Percentiles rank a stretch among this genome's conserved stretches.
Conservation (phyloP, 2,329 filamentous ascomycete genomes). For the Eurotiales sp. region DNA sequence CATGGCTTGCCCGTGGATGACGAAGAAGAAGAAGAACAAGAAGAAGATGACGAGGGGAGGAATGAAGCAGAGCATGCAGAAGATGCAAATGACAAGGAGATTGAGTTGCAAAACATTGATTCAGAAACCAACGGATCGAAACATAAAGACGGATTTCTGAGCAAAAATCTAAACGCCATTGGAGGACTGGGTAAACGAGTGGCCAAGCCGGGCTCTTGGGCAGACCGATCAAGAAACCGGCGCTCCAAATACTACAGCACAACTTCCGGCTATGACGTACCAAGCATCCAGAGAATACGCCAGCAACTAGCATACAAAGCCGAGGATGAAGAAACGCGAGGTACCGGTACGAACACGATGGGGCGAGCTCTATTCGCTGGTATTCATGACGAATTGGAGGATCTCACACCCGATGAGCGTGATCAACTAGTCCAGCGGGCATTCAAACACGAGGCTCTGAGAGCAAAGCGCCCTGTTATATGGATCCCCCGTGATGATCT, state of each 20-base stretch:
- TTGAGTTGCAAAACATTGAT: slow-evolving; percentile 43
- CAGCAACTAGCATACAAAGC: slow-evolving; percentile 46
- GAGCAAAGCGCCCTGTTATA: slow-evolving; percentile 78
- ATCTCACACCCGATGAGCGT: slow-evolving; percentile 83
- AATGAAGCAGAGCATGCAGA: slow-evolving; percentile 28
- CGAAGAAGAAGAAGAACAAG: slow-evolving; percentile 45
- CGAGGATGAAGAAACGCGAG: slow-evolving; percentile 70
- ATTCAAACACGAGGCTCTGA: slow-evolving; percentile 84
- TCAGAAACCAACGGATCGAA: slow-evolving; percentile 17
- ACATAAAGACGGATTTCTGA: background rate
- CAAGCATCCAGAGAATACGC: slow-evolving; percentile 31
- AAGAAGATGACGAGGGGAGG: slow-evolving; percentile 44
- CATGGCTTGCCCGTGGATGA: slow-evolving; percentile 59
- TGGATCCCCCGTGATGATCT: slow-evolving; percentile 93
- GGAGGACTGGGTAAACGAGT: slow-evolving; percentile 20
- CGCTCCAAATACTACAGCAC: slow-evolving; percentile 38
- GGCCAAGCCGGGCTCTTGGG: slow-evolving; percentile 36
- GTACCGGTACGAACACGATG: slow-evolving; percentile 52
- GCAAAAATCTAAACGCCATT: slow-evolving; percentile 13
- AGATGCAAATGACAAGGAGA: slow-evolving; percentile 28
- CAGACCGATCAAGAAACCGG: slow-evolving; percentile 38
- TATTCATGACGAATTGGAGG: slow-evolving; percentile 89
- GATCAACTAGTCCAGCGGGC: slow-evolving; percentile 80
- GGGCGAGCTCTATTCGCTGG: slow-evolving; percentile 81
- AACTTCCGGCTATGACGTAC: slow-evolving; percentile 30